Conservation (phyloP, 176 grass and related monocot species). For the Cenchrus purpureus region DNA sequence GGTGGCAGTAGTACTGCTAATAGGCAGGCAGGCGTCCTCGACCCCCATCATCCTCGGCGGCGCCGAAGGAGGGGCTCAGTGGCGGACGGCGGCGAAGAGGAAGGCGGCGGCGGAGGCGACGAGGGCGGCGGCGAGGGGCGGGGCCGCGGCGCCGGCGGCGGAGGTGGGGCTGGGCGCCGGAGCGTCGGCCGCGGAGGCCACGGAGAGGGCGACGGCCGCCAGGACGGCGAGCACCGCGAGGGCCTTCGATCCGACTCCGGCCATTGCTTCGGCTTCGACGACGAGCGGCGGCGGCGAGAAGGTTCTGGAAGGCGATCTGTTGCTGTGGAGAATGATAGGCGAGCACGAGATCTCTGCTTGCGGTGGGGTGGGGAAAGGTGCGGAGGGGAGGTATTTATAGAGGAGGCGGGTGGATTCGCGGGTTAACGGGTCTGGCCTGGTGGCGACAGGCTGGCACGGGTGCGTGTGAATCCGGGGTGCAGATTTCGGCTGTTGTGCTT, state of each 20-base stretch:
- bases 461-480: not conserved
- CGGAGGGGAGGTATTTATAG: conserved; percentile 35
- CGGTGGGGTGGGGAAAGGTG: conserved; percentile 20
- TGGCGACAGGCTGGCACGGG: conserved; percentile 22
- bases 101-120: conserved; percentile 58
- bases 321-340: not conserved
- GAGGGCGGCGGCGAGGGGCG: conserved; percentile 44
- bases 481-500: not conserved
- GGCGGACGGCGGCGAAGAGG: conserved; percentile 55
- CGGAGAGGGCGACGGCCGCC: conserved; percentile 36
- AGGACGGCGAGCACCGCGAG: conserved; percentile 43
- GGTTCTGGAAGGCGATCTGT: not conserved
- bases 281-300: not conserved
- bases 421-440: conserved; percentile 9
- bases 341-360: conserved; percentile 5
- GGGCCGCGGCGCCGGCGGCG: conserved; percentile 33
- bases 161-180: conserved; percentile 57
- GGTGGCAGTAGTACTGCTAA: too few species aligned
- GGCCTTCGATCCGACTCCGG: conserved; percentile 47
- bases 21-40: not conserved
- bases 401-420: not conserved
- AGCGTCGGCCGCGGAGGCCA: conserved; percentile 42
- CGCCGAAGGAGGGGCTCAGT: conserved; percentile 22
- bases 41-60: not conserved
- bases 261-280: conserved; percentile 39